phyloP scores from a whole-genome alignment of 2,329 filamentous ascomycete species.

The Alternaria sp. region DNA sequence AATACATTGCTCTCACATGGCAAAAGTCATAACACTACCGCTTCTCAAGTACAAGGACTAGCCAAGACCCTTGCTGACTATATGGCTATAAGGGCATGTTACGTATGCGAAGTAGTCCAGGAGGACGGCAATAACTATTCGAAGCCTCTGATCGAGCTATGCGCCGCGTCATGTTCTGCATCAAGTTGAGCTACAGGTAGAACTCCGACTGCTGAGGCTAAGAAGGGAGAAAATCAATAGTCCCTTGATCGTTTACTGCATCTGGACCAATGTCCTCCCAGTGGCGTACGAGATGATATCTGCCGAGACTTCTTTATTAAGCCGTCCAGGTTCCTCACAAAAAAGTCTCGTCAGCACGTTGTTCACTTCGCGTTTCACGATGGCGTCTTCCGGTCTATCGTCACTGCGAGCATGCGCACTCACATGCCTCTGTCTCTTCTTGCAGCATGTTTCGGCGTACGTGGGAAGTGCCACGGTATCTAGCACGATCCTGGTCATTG shows the following conservation, averaged over 20 bases:
- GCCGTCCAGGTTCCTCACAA: conserved; percentile 30
- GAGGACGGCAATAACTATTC: conserved; percentile 22
- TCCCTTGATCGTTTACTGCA: conserved; percentile 35
- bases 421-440: conserved; percentile 32
- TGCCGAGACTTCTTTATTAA: conserved; percentile 48
- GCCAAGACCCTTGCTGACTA: conserved; percentile 36
- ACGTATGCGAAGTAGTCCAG: conserved; percentile 23
- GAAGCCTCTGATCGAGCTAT: conserved; percentile 11
- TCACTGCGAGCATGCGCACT: conserved; percentile 37
- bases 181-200: conserved; percentile 12
- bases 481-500: conserved; percentile 64
- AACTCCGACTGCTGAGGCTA: conserved; percentile 13
- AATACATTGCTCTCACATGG: conserved; percentile 37
- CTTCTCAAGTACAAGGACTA: conserved; percentile 18
- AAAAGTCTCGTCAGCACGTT: conserved; percentile 25
- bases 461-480: conserved; percentile 40
- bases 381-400: conserved; percentile 35
- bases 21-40: conserved; percentile 14
- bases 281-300: conserved; percentile 36
- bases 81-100: conserved; percentile 21
- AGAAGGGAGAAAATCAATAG: conserved; percentile 44
- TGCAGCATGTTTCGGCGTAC: conserved; percentile 28
- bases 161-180: conserved; percentile 32
- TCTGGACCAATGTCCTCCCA: conserved; percentile 33
- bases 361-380: conserved; percentile 29